These are phyloP conservation scores for Staphylotrichum tortipilum DNA, from an alignment of 495 filamentous ascomycete genomes.

Conservation along the genomic window DNA sequence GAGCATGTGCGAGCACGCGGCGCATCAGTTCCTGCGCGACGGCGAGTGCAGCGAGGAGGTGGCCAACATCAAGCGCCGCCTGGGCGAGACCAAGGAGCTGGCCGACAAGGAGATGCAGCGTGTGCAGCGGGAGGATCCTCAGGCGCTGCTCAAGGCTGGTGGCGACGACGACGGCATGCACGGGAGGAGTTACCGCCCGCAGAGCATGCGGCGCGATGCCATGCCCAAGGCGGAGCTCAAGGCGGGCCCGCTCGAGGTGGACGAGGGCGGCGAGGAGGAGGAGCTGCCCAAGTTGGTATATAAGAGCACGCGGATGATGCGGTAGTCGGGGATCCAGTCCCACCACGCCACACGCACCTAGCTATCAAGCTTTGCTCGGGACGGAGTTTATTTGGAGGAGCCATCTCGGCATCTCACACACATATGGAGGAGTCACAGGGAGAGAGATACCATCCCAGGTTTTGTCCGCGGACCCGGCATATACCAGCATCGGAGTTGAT, in stretches of 20 bases:
- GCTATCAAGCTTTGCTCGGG: no score
- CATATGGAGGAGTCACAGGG: background rate
- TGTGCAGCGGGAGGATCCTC: conserved; percentile 31
- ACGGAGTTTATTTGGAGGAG: no score
- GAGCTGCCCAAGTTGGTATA: conserved; percentile 7
- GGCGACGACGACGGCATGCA: conserved; percentile 11
- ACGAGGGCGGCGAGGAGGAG: conserved; percentile 7
- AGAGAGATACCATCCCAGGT: background rate
- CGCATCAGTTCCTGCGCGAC: conserved; percentile 77
- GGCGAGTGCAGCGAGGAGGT: conserved; percentile 73
- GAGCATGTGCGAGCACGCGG: conserved; percentile 70
- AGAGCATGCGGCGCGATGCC: conserved; percentile 23
- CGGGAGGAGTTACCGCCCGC: conserved; percentile 23
- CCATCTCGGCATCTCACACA: no score
- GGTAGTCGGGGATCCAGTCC: no score
- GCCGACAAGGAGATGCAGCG: conserved; percentile 52
- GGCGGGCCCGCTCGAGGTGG: conserved; percentile 6
- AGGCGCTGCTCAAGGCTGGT: conserved; percentile 16
- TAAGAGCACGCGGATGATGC: conserved; percentile 11
- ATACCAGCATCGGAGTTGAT: conserved; percentile 5
- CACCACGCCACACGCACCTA: no score
- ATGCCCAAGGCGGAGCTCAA: conserved; percentile 3
- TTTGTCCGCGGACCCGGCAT: background rate
- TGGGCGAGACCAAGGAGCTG: conserved; percentile 50
- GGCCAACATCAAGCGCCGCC: conserved; percentile 51